Base-by-base conservation (phyloP, 805 yeast genomes). In the Metschnikowia cerradonensis region DNA sequence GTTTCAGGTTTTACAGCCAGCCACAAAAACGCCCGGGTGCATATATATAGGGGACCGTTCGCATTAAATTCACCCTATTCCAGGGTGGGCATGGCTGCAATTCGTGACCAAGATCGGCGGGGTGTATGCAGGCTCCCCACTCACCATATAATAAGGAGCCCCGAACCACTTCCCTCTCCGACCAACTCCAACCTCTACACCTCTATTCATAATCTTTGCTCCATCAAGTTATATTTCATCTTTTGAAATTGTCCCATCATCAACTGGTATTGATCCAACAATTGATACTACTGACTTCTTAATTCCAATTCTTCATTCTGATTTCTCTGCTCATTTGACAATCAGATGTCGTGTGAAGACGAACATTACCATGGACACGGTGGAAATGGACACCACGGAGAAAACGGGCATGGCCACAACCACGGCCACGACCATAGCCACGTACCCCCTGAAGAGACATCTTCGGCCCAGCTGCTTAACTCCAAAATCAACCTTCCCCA, bases 381-480 rank as follows among this genome's bases (percentile, higher is more conserved):
- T 14, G 32, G n/a, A 5, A 19, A 17, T 19, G 40, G 40, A 11
- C 22, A 37, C 20, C 30, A 26, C 4, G 30, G 30, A 26, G 30
- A 26, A 26, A 26, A 26, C 4, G 30, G 19, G 17, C 37, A 42
- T 31, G 26, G 45, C 36, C 45, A 52, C 20, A 48, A 37, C 30
- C 30, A 67, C 51, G 59, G 55, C 6, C 81, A 76, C 53, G 62
- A 50, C 47, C 65, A 64, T 48, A 40, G 49, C 38, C 81, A 73
- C 65, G 69, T 70, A 11, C 82, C 90, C 1, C 88, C 92, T 22
- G 78, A 84, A 33, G 86, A 89, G 6, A 91, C 96, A 0, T 77
- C 72, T 50, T 71, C 79, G 3, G 75, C 87, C 1, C 94, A 86
- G 57, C 82, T 89, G n/a, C 71, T 91, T 14, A 76, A 78, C 53